phyloP scores from a whole-genome alignment of 2,329 filamentous ascomycete species.

The Acephala macrosclerotiorum region DNA sequence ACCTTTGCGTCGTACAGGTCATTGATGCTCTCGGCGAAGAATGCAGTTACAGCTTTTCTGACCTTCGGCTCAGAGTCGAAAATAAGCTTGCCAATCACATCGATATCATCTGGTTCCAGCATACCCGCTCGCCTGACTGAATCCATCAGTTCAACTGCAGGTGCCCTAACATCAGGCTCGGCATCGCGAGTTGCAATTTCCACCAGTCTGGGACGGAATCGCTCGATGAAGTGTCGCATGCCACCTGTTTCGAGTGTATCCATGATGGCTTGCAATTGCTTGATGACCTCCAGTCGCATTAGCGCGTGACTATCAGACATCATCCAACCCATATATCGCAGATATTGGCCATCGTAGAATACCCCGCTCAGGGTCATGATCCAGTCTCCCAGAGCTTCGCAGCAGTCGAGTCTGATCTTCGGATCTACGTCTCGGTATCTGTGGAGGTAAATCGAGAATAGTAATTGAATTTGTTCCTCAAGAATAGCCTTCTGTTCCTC shows the following conservation, averaged over 20 bases:
- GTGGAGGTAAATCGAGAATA: conserved; percentile 93
- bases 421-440: conserved; percentile 94
- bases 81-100: conserved; percentile 84
- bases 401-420: conserved; percentile 86
- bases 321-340: conserved; percentile 95
- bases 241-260: conserved; percentile 78
- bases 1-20: conserved; percentile 81
- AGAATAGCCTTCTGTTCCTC: conserved; percentile 61
- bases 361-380: conserved; percentile 83
- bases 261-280: conserved; percentile 82
- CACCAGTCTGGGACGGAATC: conserved; percentile 85
- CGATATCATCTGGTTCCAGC: conserved; percentile 90
- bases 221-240: conserved; percentile 90
- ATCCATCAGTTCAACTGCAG: conserved; percentile 83
- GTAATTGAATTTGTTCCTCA: conserved; percentile 76
- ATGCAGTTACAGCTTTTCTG: conserved; percentile 86
- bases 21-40: conserved; percentile 88
- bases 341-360: conserved; percentile 89
- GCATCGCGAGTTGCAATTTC: conserved; percentile 92
- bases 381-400: conserved; percentile 87
- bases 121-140: conserved; percentile 83
- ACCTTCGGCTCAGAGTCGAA: conserved; percentile 88
- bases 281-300: conserved; percentile 85
- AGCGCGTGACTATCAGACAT: conserved; percentile 80
- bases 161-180: conserved; percentile 80